Base-by-base conservation (phyloP, 1,139 yeast genomes). In the Casaregolazyma suthepensis region DNA sequence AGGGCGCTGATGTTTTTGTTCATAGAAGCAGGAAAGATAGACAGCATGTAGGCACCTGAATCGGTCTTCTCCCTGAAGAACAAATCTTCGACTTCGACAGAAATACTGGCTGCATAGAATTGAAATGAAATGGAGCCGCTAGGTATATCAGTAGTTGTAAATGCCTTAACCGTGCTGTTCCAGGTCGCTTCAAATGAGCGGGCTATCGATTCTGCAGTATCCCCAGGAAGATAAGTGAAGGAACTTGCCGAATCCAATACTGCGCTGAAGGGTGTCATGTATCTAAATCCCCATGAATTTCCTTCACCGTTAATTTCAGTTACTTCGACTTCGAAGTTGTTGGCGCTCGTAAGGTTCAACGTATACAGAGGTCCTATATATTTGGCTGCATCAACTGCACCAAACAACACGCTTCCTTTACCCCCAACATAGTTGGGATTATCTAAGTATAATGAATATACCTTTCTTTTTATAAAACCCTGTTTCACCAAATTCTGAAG, bases 241-340 rank as follows among this genome's bases (percentile, higher is more conserved):
- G 88, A 79, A 13, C 88, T 78, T 46, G 91, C 91, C 2, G 87
- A 78, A 67, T 85, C 91, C 31, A 85, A 67, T 45, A 81, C 64
- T 2, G 80, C 85, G 1, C 78, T 20, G 6, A 50, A 45, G 15
- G 31, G 29, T 3, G 15, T 35, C 17, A 35, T 9, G 10, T 26
- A 26, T 9, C 10, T 35, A 13, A 35, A 35, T 35, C 13, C 4
- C 40, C 40, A 35, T 17, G 84, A 2, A n/a, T 35, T 13, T 6
- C 40, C 40, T 5, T 26, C 38, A 13, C 48, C 70, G 37, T 58
- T 48, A n/a, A 52, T 31, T 3, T 38, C 48, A 19, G 18, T 22
- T 10, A 53, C 54, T 2, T 44, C 43, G n/a, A 56, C 61, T 26
- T 38, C 31, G 43, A 54, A 55, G 6, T 53, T 12, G 17, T 22